phyloP scores from a whole-genome alignment of 192 early-diverging fungal species.

The Powellomyces hirtus region DNA sequence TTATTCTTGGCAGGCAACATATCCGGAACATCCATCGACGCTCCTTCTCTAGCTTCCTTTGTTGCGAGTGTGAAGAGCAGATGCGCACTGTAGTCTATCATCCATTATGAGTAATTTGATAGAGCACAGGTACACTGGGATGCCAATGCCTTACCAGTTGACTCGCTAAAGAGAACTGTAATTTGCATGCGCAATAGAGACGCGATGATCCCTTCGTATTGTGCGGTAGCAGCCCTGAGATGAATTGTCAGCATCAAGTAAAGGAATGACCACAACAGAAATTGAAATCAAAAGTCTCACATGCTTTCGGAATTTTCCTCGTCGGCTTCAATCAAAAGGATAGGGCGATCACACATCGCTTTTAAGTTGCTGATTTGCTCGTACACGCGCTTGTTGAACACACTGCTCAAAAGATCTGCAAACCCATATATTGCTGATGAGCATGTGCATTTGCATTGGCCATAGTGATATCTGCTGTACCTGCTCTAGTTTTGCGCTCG shows the following conservation, averaged over 20 bases:
- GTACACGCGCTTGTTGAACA: not conserved
- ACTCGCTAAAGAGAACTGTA: slow-evolving; percentile 31
- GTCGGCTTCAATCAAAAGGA: not conserved
- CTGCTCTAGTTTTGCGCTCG: slow-evolving; percentile 22
- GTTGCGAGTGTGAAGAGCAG: slow-evolving; percentile 21
- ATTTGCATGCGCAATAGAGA: not conserved
- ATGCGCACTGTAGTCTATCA: slow-evolving; percentile 30
- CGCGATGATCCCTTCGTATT: not conserved
- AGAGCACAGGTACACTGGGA: not conserved
- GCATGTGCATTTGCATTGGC: too few species aligned
- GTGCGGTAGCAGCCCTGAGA: too few species aligned
- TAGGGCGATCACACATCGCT: not conserved
- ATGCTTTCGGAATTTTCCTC: not conserved
- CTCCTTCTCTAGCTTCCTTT: slow-evolving; percentile 23
- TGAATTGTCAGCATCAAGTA: too few species aligned
- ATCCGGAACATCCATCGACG: slow-evolving; percentile 24
- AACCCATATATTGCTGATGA: too few species aligned
- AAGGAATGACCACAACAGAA: too few species aligned
- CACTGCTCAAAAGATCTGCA: not conserved
- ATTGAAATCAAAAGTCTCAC: too few species aligned
- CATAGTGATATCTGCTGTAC: too few species aligned
- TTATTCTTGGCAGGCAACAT: slow-evolving; percentile 30
- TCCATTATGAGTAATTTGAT: not conserved
- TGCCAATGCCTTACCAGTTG: slow-evolving; percentile 31
- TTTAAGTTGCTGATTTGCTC: not conserved